Base-by-base conservation (phyloP, 2,329 filamentous ascomycete genomes). In the Cytospora leucostoma region DNA sequence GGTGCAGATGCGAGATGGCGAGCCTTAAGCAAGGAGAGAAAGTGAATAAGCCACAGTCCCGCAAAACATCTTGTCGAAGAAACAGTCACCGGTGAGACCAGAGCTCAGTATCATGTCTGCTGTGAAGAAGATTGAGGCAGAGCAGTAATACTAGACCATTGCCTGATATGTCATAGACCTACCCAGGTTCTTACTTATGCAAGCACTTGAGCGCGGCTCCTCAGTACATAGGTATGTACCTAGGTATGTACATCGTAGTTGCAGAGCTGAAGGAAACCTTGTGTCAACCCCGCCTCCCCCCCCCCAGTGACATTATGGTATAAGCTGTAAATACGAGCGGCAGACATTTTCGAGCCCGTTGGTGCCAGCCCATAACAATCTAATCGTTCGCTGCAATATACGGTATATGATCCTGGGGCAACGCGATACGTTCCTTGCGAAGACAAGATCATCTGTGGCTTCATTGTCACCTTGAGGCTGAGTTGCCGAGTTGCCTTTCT, bases 1-100 rank as follows among this genome's bases (percentile, higher is more conserved):
- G 17, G 62, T 56, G 34, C 52, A 35, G 52, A 38, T 59, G 56
- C 56, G 50, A 50, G 47, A 51, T 33, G 40, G 17, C 40, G 19
- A 38, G 37, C 13, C 61, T 35, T 40, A 35, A 34, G 61, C 34
- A 63, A 40, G 27, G 54, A 19, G 15, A 53, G 32, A n/a, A 8
- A 17, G 32, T n/a, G 27, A n/a, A 7, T 8, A 12, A 51, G 34
- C 53, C 53, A 56, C 53, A 58, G 56, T 27, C 44, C 56, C 33
- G 50, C 56, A 47, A 21, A 19, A 19, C 2, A 2, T 27, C 27
- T 27, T 27, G 27, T 27, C 27, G 27, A 27, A 27, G 27, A 27
- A 27, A 3, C 27, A 27, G 27, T 27, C 27, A 4, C 27, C 2
- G 27, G 27, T 27, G 27, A 27, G 27, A 27, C 27, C 4, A 27